Evolutionary conservation across 768 basidiomycete genomes (phyloP).

Genomic region (Hortiboletus campestris): DNA sequence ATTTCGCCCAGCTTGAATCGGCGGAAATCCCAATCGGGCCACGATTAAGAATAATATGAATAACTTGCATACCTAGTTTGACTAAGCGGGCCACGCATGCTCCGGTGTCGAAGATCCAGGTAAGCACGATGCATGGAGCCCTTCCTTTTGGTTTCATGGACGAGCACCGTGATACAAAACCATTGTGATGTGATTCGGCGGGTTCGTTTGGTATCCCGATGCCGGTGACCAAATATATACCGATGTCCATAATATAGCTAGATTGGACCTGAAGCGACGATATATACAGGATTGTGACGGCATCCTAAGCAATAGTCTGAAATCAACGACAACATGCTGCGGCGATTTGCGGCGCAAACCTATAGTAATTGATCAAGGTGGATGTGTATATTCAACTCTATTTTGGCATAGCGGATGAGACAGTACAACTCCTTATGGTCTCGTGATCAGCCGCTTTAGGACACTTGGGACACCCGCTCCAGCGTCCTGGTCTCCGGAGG

Average conservation of each 20-base stretch:
- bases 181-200: neutral
- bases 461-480: too few relatives aligned
- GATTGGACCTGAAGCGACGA: neutral
- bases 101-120: neutral
- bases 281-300: neutral
- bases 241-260: neutral
- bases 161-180: neutral
- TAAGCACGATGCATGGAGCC: neutral
- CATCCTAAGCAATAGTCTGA: neutral
- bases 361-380: neutral
- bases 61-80: neutral
- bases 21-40: neutral
- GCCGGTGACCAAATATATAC: neutral
- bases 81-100: neutral
- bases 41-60: neutral
- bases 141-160: constrained; percentile 3
- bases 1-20: neutral
- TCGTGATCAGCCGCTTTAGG: too few relatives aligned
- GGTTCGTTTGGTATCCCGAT: constrained; percentile 1
- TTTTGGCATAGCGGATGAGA: neutral
- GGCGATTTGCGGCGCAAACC: neutral
- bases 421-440: too few relatives aligned
- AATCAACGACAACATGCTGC: neutral
- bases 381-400: neutral
- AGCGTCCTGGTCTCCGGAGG: too few relatives aligned